phyloP scores from a whole-genome alignment of 2,329 filamentous ascomycete genomes.

The Coleophoma cylindrospora region DNA sequence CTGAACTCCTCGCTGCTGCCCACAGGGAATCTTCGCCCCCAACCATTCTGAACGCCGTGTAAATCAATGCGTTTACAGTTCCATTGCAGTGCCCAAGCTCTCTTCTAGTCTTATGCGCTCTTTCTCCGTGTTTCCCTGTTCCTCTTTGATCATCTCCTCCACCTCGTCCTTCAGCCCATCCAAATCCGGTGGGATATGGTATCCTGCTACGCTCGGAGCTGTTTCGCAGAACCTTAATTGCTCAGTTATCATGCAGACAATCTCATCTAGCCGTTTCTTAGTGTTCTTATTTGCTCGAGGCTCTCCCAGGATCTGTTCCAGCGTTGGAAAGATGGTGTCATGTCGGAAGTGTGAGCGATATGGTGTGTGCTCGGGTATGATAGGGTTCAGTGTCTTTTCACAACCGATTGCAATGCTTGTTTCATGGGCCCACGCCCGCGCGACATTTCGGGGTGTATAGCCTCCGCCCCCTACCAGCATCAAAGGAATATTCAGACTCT shows the following conservation, averaged over 20 bases:
- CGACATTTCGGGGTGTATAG: constrained; percentile 95
- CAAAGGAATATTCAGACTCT: constrained; percentile 72
- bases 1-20: no score
- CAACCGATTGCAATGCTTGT: constrained; percentile 83
- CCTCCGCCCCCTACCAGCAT: constrained; percentile 92
- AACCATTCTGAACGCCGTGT: background rate
- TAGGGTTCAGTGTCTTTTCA: constrained; percentile 62
- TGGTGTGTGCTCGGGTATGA: constrained; percentile 74
- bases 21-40: no score
- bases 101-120: background rate
- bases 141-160: constrained; percentile 62
- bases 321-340: constrained; percentile 79
- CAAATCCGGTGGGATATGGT: constrained; percentile 73
- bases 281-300: constrained; percentile 71
- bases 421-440: constrained; percentile 94
- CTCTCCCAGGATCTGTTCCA: constrained; percentile 67
- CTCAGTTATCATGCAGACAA: constrained; percentile 74
- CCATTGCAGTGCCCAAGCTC: background rate
- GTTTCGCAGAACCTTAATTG: constrained; percentile 81
- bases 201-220: constrained; percentile 83
- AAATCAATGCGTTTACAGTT: background rate
- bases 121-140: constrained; percentile 54
- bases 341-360: constrained; percentile 87
- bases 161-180: constrained; percentile 63
- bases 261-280: constrained; percentile 67